These are phyloP conservation scores for Grigorovia humatica DNA, from an alignment of 805 yeast species.

Conservation along the genomic window DNA sequence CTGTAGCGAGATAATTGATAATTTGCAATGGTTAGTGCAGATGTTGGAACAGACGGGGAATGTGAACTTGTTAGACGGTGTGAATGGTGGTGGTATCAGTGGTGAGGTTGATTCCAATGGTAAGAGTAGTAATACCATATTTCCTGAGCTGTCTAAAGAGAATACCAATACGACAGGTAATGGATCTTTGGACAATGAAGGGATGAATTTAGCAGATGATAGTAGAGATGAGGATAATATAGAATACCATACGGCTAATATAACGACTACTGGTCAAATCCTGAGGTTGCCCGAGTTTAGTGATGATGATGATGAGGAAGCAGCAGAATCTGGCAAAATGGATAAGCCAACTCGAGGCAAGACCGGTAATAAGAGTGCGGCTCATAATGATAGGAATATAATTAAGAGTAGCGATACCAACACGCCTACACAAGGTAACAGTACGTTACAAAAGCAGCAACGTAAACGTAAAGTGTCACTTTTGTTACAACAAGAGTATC, in stretches of 20 bases:
- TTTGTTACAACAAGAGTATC: constrained; percentile 25
- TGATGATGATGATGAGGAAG: constrained; percentile 19
- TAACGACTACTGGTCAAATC: constrained; percentile 19
- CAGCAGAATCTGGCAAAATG: background rate
- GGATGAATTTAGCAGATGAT: background rate
- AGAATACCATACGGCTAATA: constrained; percentile 15
- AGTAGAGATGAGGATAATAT: constrained; percentile 1
- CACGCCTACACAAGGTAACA: constrained; percentile 7
- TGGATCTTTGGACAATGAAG: background rate
- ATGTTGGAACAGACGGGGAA: constrained; percentile 70
- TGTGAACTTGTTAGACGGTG: constrained; percentile 36
- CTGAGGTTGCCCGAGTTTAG: constrained; percentile 22
- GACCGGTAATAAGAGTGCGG: background rate
- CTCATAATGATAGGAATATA: constrained; percentile 5
- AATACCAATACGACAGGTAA: background rate
- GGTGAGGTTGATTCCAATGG: background rate
- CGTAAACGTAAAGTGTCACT: constrained; percentile 26
- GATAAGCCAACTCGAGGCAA: background rate
- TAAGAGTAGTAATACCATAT: background rate
- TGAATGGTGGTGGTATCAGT: background rate
- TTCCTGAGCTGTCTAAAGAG: background rate
- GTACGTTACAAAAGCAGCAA: constrained; percentile 23
- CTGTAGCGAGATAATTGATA: constrained; percentile 53
- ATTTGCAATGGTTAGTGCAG: constrained; percentile 64
- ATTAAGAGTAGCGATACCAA: constrained; percentile 1